Base-by-base conservation (phyloP, 306 rosid genomes). In the Macrotyloma uniflorum region DNA sequence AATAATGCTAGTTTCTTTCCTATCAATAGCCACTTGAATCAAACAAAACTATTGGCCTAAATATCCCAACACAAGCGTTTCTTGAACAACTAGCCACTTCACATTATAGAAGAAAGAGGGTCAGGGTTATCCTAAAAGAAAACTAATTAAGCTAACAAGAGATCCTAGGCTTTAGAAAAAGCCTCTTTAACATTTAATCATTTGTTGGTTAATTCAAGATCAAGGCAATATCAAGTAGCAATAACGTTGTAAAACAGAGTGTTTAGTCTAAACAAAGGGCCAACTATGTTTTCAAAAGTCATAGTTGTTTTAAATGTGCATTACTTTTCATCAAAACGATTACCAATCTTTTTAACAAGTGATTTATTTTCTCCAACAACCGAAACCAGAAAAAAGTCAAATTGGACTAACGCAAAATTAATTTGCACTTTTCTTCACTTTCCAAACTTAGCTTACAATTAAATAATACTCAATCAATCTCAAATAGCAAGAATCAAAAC, bases 281-380 rank as follows among this genome's bases (percentile, higher is more conserved):
- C 22, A 3, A 19, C 0, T 3, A 6, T 43, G 61, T 50, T 33
- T 59, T 59, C 43, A 26, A 28, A 67, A 15, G 12, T 11, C 35
- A 19, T 55, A 23, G 28, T 64, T 51, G 63, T 70, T 70, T 33
- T 45, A 47, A 26, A 78, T 22, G 59, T 50, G 79, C n/a, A 11
- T 58, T 66, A 64, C 18, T 65, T 83, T 64, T 20, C 46, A 70
- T 64, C 79, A 71, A 46, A 55, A 57, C 50, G 42, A 75, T 84
- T 45, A 73, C 49, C 8, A 11, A 40, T 33, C 20, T n/a, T 72
- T 72, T 64, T 20, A 20, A 66, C 26, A 49, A 10, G 63, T 1
- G 16, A 64, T 45, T 70, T 20, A 23, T 68, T 83, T 81, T 75
- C 81, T 72, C 69, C 85, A 80, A 80, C 85, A 67, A 78, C 74